Percentiles rank a stretch among this genome's conserved stretches.
Evolutionary conservation across 306 rosid genomes (phyloP).

Genomic region (Quercus wislizeni): DNA sequence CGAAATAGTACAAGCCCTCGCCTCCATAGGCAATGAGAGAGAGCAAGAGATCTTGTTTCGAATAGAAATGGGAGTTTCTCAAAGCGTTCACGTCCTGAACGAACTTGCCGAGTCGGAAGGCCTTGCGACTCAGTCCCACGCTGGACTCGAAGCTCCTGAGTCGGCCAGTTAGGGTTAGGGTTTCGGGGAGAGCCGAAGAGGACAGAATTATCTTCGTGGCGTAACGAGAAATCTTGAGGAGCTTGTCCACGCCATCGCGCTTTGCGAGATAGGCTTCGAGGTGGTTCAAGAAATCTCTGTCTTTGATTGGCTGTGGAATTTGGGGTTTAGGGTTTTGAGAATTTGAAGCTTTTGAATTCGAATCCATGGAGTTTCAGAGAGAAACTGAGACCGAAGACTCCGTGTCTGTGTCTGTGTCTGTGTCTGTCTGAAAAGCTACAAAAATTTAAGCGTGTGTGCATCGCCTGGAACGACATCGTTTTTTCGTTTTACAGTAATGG

Average conservation of each 20-base stretch:
- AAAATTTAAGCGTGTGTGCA: too few relatives aligned
- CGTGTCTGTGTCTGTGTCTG: too few relatives aligned
- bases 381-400: neutral
- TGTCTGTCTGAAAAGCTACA: too few relatives aligned
- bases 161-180: conserved; percentile 45
- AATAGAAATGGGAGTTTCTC: conserved; percentile 36
- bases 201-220: conserved; percentile 67
- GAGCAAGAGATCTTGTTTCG: conserved; percentile 24
- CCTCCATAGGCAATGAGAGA: conserved; percentile 69
- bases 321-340: conserved; percentile 18
- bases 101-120: conserved; percentile 88
- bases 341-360: conserved; percentile 33
- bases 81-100: conserved; percentile 82
- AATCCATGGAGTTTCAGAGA: conserved; percentile 39
- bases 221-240: conserved; percentile 82
- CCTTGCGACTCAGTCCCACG: conserved; percentile 86
- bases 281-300: conserved; percentile 60
- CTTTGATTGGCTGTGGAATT: conserved; percentile 18
- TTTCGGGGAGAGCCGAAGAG: conserved; percentile 48
- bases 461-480: neutral
- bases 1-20: conserved; percentile 72
- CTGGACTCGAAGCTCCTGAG: conserved; percentile 81
- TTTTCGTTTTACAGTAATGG: neutral
- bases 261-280: conserved; percentile 80
- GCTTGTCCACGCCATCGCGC: conserved; percentile 95